phyloP scores from a whole-genome alignment of 139 green algal genomes.

The Chlamydomonas schloesseri region DNA sequence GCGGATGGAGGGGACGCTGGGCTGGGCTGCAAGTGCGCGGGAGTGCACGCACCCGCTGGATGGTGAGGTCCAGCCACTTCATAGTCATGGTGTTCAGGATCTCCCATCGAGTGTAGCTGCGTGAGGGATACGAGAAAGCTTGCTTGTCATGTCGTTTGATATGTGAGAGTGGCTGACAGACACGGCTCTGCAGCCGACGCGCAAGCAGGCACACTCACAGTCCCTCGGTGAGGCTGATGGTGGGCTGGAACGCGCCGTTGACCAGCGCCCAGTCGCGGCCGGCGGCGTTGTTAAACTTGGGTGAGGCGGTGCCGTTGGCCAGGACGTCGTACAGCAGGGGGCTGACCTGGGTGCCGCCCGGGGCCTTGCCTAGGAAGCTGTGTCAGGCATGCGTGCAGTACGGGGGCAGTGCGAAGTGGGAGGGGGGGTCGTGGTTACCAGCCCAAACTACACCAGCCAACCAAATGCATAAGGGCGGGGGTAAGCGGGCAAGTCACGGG shows the following conservation, averaged over 20 bases:
- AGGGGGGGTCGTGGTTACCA: too few relatives aligned
- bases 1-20: too few relatives aligned
- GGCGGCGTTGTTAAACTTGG: neutral
- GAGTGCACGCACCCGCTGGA: neutral
- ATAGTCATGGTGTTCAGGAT: slow-evolving; percentile 26
- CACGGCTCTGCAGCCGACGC: neutral
- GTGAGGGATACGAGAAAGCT: too few relatives aligned
- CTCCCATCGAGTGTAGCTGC: slow-evolving; percentile 26
- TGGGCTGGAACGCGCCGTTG: slow-evolving; percentile 26
- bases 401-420: neutral
- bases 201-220: neutral
- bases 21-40: neutral
- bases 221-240: too few relatives aligned
- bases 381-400: neutral
- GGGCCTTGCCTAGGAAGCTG: neutral
- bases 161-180: neutral
- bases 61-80: slow-evolving; percentile 46
- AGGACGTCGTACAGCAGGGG: neutral
- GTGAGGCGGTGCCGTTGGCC: neutral
- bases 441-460: too few relatives aligned
- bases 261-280: slow-evolving; percentile 27
- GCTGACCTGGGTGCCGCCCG: neutral
- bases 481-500: too few relatives aligned
- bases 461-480: too few relatives aligned
- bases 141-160: too few relatives aligned